Percentiles rank a stretch among this genome's conserved stretches.
Evolutionary conservation across 2,329 filamentous ascomycete species (phyloP).

Genomic region (Botrytis cinerea): DNA sequence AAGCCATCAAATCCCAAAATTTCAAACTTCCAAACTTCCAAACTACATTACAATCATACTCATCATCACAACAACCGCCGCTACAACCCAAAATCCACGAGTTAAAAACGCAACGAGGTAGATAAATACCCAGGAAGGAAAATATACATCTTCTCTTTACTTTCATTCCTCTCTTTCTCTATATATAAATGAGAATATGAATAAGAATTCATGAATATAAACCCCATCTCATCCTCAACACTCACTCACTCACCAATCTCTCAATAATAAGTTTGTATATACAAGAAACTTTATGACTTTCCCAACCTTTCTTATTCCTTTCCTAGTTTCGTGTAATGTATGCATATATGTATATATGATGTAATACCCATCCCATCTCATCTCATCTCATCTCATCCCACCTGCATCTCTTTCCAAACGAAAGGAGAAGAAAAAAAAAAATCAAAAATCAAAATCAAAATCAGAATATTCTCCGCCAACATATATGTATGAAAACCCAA

Average conservation of each 20-base stretch:
- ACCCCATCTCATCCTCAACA: background rate
- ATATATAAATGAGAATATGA: background rate
- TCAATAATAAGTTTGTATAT: background rate
- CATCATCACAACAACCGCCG: too few relatives aligned
- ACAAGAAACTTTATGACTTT: background rate
- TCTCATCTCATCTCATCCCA: background rate
- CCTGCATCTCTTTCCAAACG: background rate
- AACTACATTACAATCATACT: too few relatives aligned
- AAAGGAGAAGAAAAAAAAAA: too few relatives aligned
- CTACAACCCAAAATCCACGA: background rate
- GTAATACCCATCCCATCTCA: background rate
- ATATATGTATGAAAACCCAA: background rate
- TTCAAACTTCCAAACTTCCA: too few relatives aligned
- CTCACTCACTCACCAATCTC: background rate
- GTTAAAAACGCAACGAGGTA: background rate
- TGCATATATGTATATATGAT: background rate
- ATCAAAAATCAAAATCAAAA: background rate
- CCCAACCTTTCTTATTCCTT: background rate
- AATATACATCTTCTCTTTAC: background rate
- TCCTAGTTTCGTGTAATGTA: background rate
- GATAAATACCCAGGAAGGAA: background rate
- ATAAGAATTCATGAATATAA: too few relatives aligned
- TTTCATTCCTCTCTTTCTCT: background rate
- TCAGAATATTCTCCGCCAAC: background rate
- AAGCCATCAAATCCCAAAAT: too few relatives aligned